Evolutionary conservation across 805 yeast species (phyloP).

Genomic region (Scheffersomyces amazonensis): DNA sequence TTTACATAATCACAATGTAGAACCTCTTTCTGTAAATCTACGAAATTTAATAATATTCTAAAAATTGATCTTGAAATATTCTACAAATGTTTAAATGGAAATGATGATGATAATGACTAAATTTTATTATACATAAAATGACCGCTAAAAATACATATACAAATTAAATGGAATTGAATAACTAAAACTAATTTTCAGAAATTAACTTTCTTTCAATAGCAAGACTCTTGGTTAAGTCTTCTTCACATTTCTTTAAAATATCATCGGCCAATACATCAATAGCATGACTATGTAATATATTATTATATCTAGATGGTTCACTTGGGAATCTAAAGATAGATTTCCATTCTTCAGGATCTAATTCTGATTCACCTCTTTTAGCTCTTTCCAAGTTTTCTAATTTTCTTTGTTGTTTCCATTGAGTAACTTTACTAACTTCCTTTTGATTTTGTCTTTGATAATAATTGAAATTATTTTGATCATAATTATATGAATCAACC

Average conservation of each 20-base stretch:
- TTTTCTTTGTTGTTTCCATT: conserved; percentile 71
- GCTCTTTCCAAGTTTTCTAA: conserved; percentile 62
- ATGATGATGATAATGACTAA: too few species aligned
- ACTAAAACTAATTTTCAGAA: conserved; percentile 26
- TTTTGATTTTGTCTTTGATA: conserved; percentile 74
- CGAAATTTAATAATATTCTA: too few species aligned
- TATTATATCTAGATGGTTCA: conserved; percentile 75
- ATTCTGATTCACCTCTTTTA: conserved; percentile 52
- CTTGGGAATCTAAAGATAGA: conserved; percentile 62
- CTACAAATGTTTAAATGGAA: too few species aligned
- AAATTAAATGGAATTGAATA: too few species aligned
- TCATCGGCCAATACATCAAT: conserved; percentile 69
- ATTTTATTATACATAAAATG: too few species aligned
- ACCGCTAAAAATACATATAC: too few species aligned
- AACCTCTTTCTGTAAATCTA: too few species aligned
- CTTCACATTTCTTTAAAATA: conserved; percentile 66
- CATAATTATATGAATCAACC: conserved; percentile 73
- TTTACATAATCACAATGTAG: too few species aligned
- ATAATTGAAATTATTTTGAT: conserved; percentile 76
- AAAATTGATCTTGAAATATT: too few species aligned
- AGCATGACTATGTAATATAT: conserved; percentile 63
- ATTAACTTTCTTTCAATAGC: conserved; percentile 55
- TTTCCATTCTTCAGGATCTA: conserved; percentile 65
- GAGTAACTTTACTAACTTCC: conserved; percentile 65
- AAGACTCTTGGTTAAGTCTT: conserved; percentile 61